Percentiles rank a stretch among this genome's conserved stretches.
phyloP scores from a whole-genome alignment of 305 asterid genomes.

The Fraxinus latifolia region DNA sequence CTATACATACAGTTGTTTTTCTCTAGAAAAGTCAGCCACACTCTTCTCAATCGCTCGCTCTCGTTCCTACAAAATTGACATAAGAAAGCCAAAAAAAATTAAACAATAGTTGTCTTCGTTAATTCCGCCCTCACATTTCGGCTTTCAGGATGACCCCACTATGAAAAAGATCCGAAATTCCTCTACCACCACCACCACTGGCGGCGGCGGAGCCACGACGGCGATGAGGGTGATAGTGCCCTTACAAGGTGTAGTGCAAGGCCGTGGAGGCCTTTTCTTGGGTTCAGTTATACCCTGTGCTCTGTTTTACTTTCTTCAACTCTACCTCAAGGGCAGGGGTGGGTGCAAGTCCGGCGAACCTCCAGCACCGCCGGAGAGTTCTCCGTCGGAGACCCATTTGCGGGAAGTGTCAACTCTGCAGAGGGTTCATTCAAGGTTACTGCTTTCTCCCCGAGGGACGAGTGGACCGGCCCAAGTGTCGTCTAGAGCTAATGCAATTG shows the following conservation, averaged over 20 bases:
- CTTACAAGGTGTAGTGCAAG: slow-evolving; percentile 67
- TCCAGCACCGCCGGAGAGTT: slow-evolving; percentile 28
- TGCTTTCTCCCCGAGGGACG: slow-evolving; percentile 46
- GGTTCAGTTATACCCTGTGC: slow-evolving; percentile 76
- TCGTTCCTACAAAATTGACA: slow-evolving; percentile 1
- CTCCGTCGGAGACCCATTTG: slow-evolving; percentile 31
- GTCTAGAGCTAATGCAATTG: slow-evolving; percentile 42
- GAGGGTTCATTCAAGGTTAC: slow-evolving; percentile 51
- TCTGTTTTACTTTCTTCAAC: slow-evolving; percentile 65
- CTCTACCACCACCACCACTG: slow-evolving; percentile 15
- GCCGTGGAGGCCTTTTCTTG: slow-evolving; percentile 63
- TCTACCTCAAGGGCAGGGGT: slow-evolving; percentile 50
- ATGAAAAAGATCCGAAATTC: slow-evolving; percentile 41
- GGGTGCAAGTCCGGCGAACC: slow-evolving; percentile 24
- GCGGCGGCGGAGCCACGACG: slow-evolving; percentile 47
- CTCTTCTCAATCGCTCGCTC: slow-evolving; percentile 14
- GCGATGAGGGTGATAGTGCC: slow-evolving; percentile 80
- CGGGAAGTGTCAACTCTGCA: slow-evolving; percentile 37
- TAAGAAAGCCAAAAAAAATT: background rate
- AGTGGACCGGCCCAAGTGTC: slow-evolving; percentile 43
- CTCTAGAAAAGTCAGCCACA: slow-evolving; percentile 23
- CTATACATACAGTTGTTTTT: background rate
- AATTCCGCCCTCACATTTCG: background rate
- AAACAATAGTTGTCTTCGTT: background rate
- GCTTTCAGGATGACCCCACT: slow-evolving; percentile 30